Evolutionary conservation across 2,329 filamentous ascomycete species (phyloP).

Genomic region (Elsinoe batatas): DNA sequence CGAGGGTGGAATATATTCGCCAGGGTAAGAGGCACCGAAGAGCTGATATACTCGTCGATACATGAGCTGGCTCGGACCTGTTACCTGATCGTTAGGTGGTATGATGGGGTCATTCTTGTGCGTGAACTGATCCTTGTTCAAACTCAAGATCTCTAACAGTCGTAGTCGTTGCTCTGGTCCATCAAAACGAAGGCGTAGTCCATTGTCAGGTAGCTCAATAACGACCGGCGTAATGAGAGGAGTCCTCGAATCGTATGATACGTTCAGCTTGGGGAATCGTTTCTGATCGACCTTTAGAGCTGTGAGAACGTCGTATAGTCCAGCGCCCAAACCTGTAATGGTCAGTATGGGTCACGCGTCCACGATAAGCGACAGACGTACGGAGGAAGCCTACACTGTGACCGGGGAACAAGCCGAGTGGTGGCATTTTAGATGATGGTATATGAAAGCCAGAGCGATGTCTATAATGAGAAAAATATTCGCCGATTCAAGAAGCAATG

Average conservation of each 20-base stretch:
- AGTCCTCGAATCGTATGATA: conserved; percentile 65
- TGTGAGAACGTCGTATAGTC: conserved; percentile 79
- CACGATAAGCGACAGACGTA: background rate
- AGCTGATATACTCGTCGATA: conserved; percentile 68
- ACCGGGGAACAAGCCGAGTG: conserved; percentile 6
- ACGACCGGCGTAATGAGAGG: conserved; percentile 69
- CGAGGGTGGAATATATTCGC: conserved; percentile 70
- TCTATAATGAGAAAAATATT: background rate
- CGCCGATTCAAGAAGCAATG: background rate
- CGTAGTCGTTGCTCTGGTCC: conserved; percentile 85
- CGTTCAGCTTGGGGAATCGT: conserved; percentile 70
- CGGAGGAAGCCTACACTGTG: conserved; percentile 10
- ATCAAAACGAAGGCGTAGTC: conserved; percentile 83
- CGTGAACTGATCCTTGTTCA: conserved; percentile 70
- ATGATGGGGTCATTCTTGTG: conserved; percentile 48
- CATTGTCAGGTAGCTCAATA: conserved; percentile 71
- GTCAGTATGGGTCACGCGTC: conserved; percentile 9
- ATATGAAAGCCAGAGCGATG: background rate
- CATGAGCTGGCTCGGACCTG: conserved; percentile 45
- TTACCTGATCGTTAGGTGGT: conserved; percentile 18
- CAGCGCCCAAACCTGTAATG: conserved; percentile 68
- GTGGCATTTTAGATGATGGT: conserved; percentile 12
- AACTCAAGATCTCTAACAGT: conserved; percentile 83
- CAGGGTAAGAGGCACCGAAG: conserved; percentile 88
- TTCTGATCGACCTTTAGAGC: conserved; percentile 80